A percentile compares a stretch with the other conserved stretches of the same genome.
Evolutionary conservation across 2,329 filamentous ascomycete species (phyloP).

Genomic region (Colletotrichum sp.): DNA sequence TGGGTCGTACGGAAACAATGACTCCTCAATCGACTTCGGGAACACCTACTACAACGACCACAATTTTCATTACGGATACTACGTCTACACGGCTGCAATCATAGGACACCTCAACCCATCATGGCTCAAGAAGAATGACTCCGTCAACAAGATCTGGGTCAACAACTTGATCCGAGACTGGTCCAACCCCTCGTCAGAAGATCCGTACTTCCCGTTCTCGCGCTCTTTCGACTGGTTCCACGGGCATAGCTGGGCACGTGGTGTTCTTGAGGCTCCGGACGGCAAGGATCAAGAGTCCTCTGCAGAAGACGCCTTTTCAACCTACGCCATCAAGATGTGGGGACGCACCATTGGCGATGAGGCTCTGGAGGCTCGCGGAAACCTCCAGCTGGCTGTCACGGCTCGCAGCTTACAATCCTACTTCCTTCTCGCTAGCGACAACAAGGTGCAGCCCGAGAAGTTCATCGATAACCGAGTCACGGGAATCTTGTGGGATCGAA

Average conservation of each 20-base stretch:
- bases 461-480: constrained; percentile 61
- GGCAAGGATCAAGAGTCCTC: constrained; percentile 80
- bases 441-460: constrained; percentile 65
- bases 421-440: constrained; percentile 72
- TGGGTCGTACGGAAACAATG: constrained; percentile 66
- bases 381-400: constrained; percentile 77
- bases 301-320: constrained; percentile 80
- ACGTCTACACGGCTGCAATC: constrained; percentile 78
- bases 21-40: constrained; percentile 76
- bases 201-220: constrained; percentile 75
- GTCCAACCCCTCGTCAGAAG: constrained; percentile 69
- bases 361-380: constrained; percentile 75
- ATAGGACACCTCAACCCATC: constrained; percentile 73
- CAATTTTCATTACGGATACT: constrained; percentile 76
- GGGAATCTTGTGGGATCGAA: constrained; percentile 79
- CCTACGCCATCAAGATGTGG: constrained; percentile 86
- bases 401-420: constrained; percentile 72
- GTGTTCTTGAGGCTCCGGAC: constrained; percentile 66
- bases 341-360: constrained; percentile 70
- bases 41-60: constrained; percentile 76
- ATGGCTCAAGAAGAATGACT: constrained; percentile 67
- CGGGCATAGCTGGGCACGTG: constrained; percentile 84
- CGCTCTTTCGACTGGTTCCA: constrained; percentile 84
- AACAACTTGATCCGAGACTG: constrained; percentile 78
- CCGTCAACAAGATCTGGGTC: constrained; percentile 63